Percentiles rank a stretch among this genome's conserved stretches.
phyloP scores from a whole-genome alignment of 2,329 filamentous ascomycete species.

The Sporothrix phasma region DNA sequence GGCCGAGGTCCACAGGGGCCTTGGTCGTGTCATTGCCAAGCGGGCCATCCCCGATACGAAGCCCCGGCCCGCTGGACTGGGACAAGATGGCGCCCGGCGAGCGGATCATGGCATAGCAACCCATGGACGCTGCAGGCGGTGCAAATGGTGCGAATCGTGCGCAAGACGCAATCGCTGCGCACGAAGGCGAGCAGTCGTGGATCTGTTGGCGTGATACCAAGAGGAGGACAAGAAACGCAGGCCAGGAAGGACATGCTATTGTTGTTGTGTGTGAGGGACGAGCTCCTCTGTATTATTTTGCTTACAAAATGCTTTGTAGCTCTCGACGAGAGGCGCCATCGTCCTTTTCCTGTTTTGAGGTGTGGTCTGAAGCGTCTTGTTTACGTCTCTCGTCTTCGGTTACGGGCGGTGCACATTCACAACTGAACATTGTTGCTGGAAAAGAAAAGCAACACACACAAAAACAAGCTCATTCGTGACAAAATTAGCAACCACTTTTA shows the following conservation, averaged over 20 bases:
- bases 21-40: slow-evolving; percentile 79
- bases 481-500: neutral
- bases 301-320: neutral
- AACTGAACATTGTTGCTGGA: neutral
- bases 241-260: neutral
- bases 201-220: slow-evolving; percentile 5
- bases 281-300: neutral
- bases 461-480: neutral
- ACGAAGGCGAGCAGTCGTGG: neutral
- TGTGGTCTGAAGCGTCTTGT: neutral
- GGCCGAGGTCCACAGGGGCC: slow-evolving; percentile 71
- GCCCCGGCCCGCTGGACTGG: slow-evolving; percentile 45
- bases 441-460: too few relatives aligned
- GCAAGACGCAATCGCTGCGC: neutral
- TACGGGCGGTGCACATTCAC: neutral
- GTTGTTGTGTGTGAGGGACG: neutral
- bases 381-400: neutral
- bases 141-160: too few relatives aligned
- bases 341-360: neutral
- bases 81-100: slow-evolving; percentile 29
- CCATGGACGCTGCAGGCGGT: neutral
- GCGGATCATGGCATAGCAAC: slow-evolving; percentile 22
- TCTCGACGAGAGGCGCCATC: neutral
- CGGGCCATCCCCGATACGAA: slow-evolving; percentile 61
- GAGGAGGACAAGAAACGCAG: neutral